Percentiles rank a stretch among this genome's conserved stretches.
Conservation (phyloP, 164 flowering plant genomes). For the Pachysandra terminalis region DNA sequence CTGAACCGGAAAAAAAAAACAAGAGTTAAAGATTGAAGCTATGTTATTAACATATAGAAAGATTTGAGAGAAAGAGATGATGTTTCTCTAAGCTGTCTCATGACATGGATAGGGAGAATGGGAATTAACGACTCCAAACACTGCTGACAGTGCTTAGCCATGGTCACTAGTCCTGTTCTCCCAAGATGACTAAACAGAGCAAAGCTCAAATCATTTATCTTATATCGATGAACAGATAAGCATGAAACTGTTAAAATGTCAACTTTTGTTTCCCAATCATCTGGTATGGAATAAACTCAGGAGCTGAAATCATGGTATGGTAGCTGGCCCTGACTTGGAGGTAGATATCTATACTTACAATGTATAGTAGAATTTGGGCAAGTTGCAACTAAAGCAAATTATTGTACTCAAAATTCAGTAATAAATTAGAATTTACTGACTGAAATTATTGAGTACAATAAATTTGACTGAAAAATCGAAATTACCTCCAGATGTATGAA, state of each 20-base stretch:
- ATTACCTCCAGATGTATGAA: neutral
- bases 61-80: neutral
- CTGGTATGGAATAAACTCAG: neutral
- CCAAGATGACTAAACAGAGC: neutral
- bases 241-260: neutral
- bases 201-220: neutral
- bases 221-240: neutral
- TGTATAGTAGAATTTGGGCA: neutral
- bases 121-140: neutral
- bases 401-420: neutral
- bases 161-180: neutral
- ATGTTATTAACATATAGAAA: neutral
- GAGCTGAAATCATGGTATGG: neutral
- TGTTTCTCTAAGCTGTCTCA: neutral
- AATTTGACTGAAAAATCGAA: neutral
- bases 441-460: neutral
- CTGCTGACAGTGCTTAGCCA: neutral
- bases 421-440: neutral
- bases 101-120: neutral
- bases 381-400: neutral
- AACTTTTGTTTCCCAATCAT: neutral
- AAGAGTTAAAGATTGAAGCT: neutral
- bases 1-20: constrained; percentile 31
- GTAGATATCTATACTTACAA: neutral
- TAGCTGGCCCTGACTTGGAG: neutral